Percentiles rank a stretch among this genome's conserved stretches.
Evolutionary conservation across 2,329 filamentous ascomycete species (phyloP).

Genomic region (Raffaelea albimanens): DNA sequence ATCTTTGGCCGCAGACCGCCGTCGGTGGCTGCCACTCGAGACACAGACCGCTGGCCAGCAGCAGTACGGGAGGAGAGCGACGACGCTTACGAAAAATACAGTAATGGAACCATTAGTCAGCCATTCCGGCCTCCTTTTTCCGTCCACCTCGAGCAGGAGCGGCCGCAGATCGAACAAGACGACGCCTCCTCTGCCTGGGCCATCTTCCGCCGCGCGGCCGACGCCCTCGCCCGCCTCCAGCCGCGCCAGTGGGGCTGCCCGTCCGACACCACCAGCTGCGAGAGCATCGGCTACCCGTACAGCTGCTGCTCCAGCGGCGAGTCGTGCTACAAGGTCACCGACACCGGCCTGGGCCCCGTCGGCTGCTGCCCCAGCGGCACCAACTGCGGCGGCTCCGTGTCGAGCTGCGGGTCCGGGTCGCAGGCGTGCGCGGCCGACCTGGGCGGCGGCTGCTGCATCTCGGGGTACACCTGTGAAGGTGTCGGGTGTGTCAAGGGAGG

Average conservation of each 20-base stretch:
- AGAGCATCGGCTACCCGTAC: conserved; percentile 53
- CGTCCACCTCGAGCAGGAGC: conserved; percentile 28
- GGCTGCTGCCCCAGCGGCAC: conserved; percentile 65
- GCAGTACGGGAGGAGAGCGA: background rate
- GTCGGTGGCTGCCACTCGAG: no score
- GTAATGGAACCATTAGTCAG: no score
- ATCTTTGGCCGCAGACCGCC: no score
- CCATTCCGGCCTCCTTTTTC: conserved; percentile 41
- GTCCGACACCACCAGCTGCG: conserved; percentile 54
- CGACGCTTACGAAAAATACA: no score
- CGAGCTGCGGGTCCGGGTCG: conserved; percentile 51
- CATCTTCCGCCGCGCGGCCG: conserved; percentile 34
- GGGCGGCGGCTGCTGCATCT: conserved; percentile 69
- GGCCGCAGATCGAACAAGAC: conserved; percentile 10
- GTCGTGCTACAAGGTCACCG: conserved; percentile 54
- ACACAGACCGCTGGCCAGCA: background rate
- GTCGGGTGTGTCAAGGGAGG: conserved; percentile 50
- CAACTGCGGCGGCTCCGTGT: conserved; percentile 54
- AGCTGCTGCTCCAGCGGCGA: conserved; percentile 63
- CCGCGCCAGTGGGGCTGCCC: conserved; percentile 59
- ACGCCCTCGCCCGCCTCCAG: conserved; percentile 37
- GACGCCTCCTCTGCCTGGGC: conserved; percentile 9
- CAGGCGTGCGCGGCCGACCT: conserved; percentile 53
- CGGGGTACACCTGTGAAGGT: conserved; percentile 59
- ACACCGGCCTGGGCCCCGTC: conserved; percentile 56